Evolutionary conservation across 2,329 filamentous ascomycete species (phyloP), one percentile per base, ranked within the genome.

Genomic region (Colletotrichum brevisporum): DNA sequence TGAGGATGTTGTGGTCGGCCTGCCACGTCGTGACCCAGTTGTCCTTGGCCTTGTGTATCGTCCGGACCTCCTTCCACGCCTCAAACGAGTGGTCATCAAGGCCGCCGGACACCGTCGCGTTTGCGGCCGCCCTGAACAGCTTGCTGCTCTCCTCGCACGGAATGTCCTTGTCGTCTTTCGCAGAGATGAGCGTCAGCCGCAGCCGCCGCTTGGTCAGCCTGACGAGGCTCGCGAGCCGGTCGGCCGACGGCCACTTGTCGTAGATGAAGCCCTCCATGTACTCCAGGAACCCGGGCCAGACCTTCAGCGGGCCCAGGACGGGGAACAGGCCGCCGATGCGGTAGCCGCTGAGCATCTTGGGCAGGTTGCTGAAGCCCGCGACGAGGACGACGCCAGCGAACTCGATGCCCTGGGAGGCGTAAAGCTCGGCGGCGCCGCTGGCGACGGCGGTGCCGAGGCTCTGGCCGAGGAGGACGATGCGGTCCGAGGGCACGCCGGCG

Each of bases 371-470:
- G 83, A 98, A 98, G 1, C 91, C 90, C 0, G 94, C 91, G 5
- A 97, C 88, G 13, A 98, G 87, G 24, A 98, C 84, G 2, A 97
- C 84, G 16, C 92, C 92, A 0, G 93, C 94, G 75, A 97, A 97
- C 31, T 92, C 89, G 52, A 90, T 83, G 5, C 85, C 86, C 62
- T 83, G 81, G 58, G 83, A 76, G 3, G 89, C 86, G 74, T 92
- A 95, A 63, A 89, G 86, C 75, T 97, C 90, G 1, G 89, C 91
- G 1, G 93, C 89, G 2, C 90, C 95, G 53, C 90, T 88, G 6
- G 91, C 90, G 1, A 98, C 93, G 0, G 93, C 95, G 0, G 95
- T 97, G 26, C 95, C 95, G 0, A 98, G 86, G 74, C 92, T 96
- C 75, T 98, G 95, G 18, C 95, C 95, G 3, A 97, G 83, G 31